Evolutionary conservation across 306 rosid species (phyloP).

Genomic region (Gastrolobium bilobum): DNA sequence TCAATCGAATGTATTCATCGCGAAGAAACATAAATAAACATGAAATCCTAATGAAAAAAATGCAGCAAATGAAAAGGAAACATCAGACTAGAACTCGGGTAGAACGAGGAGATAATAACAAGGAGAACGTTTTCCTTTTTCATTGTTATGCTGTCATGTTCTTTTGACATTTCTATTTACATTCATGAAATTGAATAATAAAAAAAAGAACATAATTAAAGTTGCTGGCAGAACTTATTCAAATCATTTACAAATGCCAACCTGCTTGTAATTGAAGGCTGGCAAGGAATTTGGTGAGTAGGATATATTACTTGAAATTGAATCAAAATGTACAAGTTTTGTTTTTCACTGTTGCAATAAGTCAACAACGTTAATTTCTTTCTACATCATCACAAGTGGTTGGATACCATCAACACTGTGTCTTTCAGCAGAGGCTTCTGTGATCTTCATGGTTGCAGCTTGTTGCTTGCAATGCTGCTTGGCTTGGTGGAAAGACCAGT

Average conservation of each 20-base stretch:
- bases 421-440: conserved; percentile 51
- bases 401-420: conserved; percentile 52
- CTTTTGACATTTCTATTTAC: conserved; percentile 37
- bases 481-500: conserved; percentile 83
- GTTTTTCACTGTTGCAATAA: conserved; percentile 50
- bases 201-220: conserved; percentile 47
- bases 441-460: conserved; percentile 52
- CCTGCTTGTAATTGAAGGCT: conserved; percentile 51
- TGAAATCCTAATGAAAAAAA: neutral
- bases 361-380: conserved; percentile 50
- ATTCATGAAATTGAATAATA: conserved; percentile 44
- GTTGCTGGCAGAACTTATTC: conserved; percentile 56
- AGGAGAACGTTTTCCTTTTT: conserved; percentile 17
- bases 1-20: neutral
- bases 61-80: conserved; percentile 5
- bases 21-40: neutral
- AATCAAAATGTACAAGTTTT: conserved; percentile 74
- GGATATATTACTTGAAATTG: conserved; percentile 71
- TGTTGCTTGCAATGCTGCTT: conserved; percentile 75
- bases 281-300: conserved; percentile 73
- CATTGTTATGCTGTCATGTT: conserved; percentile 35
- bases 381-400: conserved; percentile 66
- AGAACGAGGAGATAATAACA: conserved; percentile 25
- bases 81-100: neutral
- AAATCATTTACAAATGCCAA: conserved; percentile 83